phyloP scores from a whole-genome alignment of 257 asterid species.

The Haberlea rhodopensis region DNA sequence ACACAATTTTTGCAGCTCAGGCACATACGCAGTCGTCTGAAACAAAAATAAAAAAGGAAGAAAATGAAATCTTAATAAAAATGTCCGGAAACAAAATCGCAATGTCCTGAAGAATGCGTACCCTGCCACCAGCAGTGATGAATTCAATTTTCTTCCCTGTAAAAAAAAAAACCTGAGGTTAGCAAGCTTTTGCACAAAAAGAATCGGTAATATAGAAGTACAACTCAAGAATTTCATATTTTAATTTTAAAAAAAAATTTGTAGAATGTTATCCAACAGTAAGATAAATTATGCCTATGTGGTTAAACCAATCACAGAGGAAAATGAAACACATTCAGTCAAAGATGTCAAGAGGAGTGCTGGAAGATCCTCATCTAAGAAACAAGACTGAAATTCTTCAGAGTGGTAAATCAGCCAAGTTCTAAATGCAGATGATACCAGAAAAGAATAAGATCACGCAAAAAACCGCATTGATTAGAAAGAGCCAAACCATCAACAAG shows the following conservation, averaged over 20 bases:
- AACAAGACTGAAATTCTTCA: not conserved
- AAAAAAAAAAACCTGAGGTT: slow-evolving; percentile 23
- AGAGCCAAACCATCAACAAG: slow-evolving; percentile 92
- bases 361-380: slow-evolving; percentile 16
- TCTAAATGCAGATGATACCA: slow-evolving; percentile 8
- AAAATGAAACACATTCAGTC: not conserved
- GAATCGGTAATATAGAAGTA: not conserved
- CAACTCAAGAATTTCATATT: slow-evolving; percentile 4
- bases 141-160: slow-evolving; percentile 89
- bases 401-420: slow-evolving; percentile 21
- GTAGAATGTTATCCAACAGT: not conserved
- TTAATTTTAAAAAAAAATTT: not conserved
- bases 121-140: slow-evolving; percentile 94
- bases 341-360: slow-evolving; percentile 16
- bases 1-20: slow-evolving; percentile 75
- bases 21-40: slow-evolving; percentile 92
- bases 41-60: slow-evolving; percentile 15
- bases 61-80: slow-evolving; percentile 16
- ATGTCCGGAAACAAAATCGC: not conserved
- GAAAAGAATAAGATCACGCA: slow-evolving; percentile 14
- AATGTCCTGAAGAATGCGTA: slow-evolving; percentile 37
- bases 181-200: slow-evolving; percentile 19
- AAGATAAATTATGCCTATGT: slow-evolving; percentile 4
- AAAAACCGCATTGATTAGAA: slow-evolving; percentile 38
- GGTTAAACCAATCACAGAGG: slow-evolving; percentile 11